Percentiles rank a stretch among this genome's conserved stretches.
phyloP scores from a whole-genome alignment of 345 rosid species.

The Populus alba region DNA sequence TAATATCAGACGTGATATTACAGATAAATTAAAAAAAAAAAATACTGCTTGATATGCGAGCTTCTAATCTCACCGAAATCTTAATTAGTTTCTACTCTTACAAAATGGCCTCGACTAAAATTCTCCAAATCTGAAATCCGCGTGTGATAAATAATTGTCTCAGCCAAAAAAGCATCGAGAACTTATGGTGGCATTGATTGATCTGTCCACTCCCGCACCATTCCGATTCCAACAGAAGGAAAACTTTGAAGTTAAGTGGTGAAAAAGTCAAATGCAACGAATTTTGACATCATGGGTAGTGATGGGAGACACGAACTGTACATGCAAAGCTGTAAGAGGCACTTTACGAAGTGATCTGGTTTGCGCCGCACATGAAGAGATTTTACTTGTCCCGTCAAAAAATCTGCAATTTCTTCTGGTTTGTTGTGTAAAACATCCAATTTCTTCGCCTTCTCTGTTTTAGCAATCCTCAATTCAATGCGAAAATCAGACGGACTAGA shows the following conservation, averaged over 20 bases:
- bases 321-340: neutral
- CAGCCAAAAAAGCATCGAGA: neutral
- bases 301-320: neutral
- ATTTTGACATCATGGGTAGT: neutral
- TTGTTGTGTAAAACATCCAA: neutral
- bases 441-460: conserved; percentile 5
- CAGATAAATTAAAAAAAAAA: too few species aligned
- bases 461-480: conserved; percentile 4
- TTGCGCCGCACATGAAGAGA: conserved; percentile 14
- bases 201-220: neutral
- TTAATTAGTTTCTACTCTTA: too few species aligned
- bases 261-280: neutral
- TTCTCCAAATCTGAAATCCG: too few species aligned
- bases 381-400: conserved; percentile 9
- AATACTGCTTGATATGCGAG: too few species aligned
- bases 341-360: conserved; percentile 15
- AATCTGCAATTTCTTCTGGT: neutral
- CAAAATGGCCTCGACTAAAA: too few species aligned
- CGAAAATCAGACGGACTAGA: conserved; percentile 5
- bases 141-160: neutral
- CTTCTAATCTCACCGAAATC: too few species aligned
- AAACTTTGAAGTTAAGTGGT: neutral
- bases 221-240: neutral
- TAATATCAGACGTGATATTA: too few species aligned
- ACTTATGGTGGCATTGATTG: neutral